Conservation (phyloP, 805 yeast genomes). For the Sungouiella blattae region DNA sequence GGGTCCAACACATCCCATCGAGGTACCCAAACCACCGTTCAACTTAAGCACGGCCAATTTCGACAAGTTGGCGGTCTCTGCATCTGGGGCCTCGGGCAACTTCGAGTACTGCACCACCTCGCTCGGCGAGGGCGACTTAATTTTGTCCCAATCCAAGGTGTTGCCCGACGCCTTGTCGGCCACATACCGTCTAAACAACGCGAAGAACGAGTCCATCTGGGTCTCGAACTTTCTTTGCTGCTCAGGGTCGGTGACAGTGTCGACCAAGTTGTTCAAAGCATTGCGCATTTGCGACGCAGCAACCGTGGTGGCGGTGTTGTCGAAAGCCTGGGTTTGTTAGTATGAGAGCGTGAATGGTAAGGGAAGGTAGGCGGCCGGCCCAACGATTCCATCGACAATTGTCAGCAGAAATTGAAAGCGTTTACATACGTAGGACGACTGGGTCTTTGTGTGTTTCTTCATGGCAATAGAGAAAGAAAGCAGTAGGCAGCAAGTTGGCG, state of each 20-base stretch:
- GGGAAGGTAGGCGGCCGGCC: no score
- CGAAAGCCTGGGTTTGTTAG: slow-evolving; percentile 64
- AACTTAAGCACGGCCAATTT: slow-evolving; percentile 93
- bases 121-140: slow-evolving; percentile 82
- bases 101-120: slow-evolving; percentile 81
- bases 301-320: slow-evolving; percentile 88
- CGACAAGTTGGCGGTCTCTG: slow-evolving; percentile 48
- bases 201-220: slow-evolving; percentile 93
- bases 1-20: slow-evolving; percentile 99
- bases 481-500: not conserved
- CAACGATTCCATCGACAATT: no score
- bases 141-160: slow-evolving; percentile 90
- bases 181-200: slow-evolving; percentile 88
- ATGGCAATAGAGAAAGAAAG: slow-evolving; percentile 3
- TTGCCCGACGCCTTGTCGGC: slow-evolving; percentile 83
- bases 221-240: slow-evolving; percentile 64
- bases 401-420: no score
- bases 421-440: slow-evolving; percentile 61
- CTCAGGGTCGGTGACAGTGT: slow-evolving; percentile 59
- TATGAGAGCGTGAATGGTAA: no score
- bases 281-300: slow-evolving; percentile 98
- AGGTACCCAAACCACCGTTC: slow-evolving; percentile 98
- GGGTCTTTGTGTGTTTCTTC: slow-evolving; percentile 66
- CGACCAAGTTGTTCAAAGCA: slow-evolving; percentile 84
- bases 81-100: slow-evolving; percentile 30